Conservation (phyloP, 495 filamentous ascomycete genomes). For the Astrocystis sublimbata region DNA sequence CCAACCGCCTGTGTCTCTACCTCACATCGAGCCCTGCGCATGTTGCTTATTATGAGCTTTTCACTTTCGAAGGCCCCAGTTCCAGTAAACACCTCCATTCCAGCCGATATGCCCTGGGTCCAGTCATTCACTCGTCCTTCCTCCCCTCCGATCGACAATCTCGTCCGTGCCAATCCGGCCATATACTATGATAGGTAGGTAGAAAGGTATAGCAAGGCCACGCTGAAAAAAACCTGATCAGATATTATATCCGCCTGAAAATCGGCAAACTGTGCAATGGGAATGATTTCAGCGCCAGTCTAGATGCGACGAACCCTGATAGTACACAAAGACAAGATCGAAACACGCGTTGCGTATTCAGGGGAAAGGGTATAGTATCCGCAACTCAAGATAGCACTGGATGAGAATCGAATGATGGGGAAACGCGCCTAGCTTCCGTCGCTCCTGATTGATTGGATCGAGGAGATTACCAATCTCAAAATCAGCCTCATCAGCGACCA, state of each 20-base stretch:
- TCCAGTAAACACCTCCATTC: not conserved
- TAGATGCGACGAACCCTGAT: constrained; percentile 18
- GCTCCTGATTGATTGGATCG: not conserved
- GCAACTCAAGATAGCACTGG: constrained; percentile 8
- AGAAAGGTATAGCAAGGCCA: not conserved
- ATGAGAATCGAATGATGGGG: not conserved
- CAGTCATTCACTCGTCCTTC: not conserved
- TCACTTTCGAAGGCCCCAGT: not conserved
- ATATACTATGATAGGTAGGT: not conserved
- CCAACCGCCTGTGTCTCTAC: not conserved
- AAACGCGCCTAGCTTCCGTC: not conserved
- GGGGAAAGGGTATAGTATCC: constrained; percentile 17
- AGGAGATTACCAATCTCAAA: too few species aligned
- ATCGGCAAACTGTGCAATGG: not conserved
- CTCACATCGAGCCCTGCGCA: not conserved
- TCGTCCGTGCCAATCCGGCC: not conserved
- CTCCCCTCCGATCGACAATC: not conserved
- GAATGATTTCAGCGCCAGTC: constrained; percentile 3
- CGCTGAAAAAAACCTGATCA: constrained; percentile 1
- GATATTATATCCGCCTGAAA: constrained; percentile 4
- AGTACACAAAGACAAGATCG: not conserved
- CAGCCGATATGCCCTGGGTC: not conserved
- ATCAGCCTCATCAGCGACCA: constrained; percentile 19
- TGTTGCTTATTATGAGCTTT: not conserved
- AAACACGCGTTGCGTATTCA: not conserved